Percentiles rank a stretch among this genome's conserved stretches.
Evolutionary conservation across 768 basidiomycete species (phyloP).

Genomic region (Russula sp.): DNA sequence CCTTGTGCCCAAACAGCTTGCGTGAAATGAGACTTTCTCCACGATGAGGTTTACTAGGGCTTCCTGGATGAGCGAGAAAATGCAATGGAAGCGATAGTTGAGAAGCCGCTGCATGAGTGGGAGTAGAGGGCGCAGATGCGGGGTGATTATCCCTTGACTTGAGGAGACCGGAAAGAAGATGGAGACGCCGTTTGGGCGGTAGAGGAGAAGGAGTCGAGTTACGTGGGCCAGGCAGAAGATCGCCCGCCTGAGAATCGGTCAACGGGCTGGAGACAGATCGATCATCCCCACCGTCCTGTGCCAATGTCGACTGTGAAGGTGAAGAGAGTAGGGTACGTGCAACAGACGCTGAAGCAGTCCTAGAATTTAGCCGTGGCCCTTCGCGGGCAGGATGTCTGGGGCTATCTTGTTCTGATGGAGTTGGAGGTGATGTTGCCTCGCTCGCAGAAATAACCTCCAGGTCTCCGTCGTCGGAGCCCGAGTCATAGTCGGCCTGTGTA

Average conservation of each 20-base stretch:
- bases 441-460: conserved; percentile 20
- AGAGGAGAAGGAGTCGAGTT: conserved; percentile 12
- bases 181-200: conserved; percentile 16
- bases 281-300: conserved; percentile 15
- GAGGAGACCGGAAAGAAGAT: conserved; percentile 14
- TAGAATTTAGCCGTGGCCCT: neutral
- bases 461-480: conserved; percentile 18
- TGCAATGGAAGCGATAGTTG: conserved; percentile 20
- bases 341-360: neutral
- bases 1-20: conserved; percentile 20
- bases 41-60: conserved; percentile 14
- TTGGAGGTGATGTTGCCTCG: conserved; percentile 11
- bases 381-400: neutral
- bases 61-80: conserved; percentile 14
- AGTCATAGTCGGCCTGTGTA: conserved; percentile 22
- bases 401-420: conserved; percentile 13
- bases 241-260: conserved; percentile 11
- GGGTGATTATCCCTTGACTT: conserved; percentile 18
- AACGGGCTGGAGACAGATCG: conserved; percentile 14
- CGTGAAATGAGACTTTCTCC: conserved; percentile 15
- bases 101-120: conserved; percentile 19
- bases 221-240: neutral
- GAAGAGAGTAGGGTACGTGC: conserved; percentile 10
- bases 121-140: conserved; percentile 20
- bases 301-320: conserved; percentile 18